Percentiles rank a stretch among this genome's conserved stretches.
phyloP scores from a whole-genome alignment of 805 yeast genomes.

The Crinitomyces ghanaensis region DNA sequence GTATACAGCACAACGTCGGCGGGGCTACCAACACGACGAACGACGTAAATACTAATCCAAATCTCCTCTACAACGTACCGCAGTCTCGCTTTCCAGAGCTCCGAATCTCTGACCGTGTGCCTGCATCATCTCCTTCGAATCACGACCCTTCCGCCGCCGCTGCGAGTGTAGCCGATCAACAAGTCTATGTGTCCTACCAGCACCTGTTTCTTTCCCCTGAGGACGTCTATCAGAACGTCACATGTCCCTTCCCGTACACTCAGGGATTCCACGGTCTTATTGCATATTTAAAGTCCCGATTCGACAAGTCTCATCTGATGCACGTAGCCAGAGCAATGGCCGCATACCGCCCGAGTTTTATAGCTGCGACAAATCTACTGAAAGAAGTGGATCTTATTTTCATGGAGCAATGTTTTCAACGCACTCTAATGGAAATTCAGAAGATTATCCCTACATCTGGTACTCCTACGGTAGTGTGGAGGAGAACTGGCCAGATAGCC shows the following conservation, averaged over 20 bases:
- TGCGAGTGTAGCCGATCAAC: no score
- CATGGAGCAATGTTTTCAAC: conserved; percentile 81
- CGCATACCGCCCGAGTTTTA: conserved; percentile 56
- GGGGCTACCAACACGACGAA: no score
- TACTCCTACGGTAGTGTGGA: conserved; percentile 92
- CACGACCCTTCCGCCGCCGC: no score
- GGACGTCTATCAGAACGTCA: conserved; percentile 58
- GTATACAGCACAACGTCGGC: no score
- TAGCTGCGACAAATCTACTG: conserved; percentile 60
- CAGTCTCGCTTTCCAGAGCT: conserved; percentile 6
- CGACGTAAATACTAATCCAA: no score
- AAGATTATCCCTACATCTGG: conserved; percentile 76
- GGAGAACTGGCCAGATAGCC: conserved; percentile 90
- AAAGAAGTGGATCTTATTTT: conserved; percentile 60
- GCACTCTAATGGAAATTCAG: conserved; percentile 82
- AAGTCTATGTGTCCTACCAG: no score
- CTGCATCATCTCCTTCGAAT: no score
- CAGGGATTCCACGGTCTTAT: conserved; percentile 51
- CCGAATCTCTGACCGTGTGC: conserved; percentile 4
- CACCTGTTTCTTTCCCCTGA: conserved; percentile 31
- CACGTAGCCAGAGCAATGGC: conserved; percentile 34
- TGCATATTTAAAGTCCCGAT: conserved; percentile 41
- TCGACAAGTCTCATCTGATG: conserved; percentile 29
- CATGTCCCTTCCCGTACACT: conserved; percentile 49
- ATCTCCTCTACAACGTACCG: not conserved